Base-by-base conservation (phyloP, 108 stramenopile species). In the Tribonema minus region DNA sequence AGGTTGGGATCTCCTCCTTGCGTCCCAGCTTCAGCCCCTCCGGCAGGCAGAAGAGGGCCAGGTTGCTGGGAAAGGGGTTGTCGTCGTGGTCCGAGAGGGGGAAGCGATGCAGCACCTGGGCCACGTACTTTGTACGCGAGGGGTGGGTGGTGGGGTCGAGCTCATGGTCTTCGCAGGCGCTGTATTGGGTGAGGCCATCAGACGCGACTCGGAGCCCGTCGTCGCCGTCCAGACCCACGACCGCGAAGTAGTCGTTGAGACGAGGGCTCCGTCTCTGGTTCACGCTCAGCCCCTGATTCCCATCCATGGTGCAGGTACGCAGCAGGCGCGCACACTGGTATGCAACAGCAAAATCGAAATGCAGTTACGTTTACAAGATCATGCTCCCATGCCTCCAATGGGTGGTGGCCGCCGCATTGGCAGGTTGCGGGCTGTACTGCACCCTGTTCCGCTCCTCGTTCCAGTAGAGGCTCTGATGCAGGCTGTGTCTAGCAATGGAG, bases 211-310 rank as follows among this genome's bases (percentile, higher is more conserved):
- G 68, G 20, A 67, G 76, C 27, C 54, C 54, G 26, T 64, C 76
- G 29, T 78, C 76, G 28, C 28, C 64, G 0, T 54, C 46, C 46
- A 78, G 76, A 6, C 76, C 76, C 36, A 78, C 65, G 3, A 78
- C 76, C 20, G 76, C 76, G 60, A 78, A 78, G 67, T 78, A 78
- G 20, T 78, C 76, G 37, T 68, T 68, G 40, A 78, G 58, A 25
- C 76, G 76, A 23, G 76, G 34, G 37, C 65, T 78, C 23, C 76
- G 9, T 9, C 65, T 46, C 73, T 74, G 73, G 37, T 74, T 74
- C 3, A 74, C 64, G 26, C 58, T 59, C 61, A 74, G 36, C 32
- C 73, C 64, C 38, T 74, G 73, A 26, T 74, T 39, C 9, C 46
- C 46, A n/a, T n/a, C 20, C 46, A 9, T 54, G 15, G 15, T 54